Evolutionary conservation across 2,329 filamentous ascomycete genomes (phyloP), one percentile per base, ranked within the genome.

Genomic region (Corniculantispora saksenae): DNA sequence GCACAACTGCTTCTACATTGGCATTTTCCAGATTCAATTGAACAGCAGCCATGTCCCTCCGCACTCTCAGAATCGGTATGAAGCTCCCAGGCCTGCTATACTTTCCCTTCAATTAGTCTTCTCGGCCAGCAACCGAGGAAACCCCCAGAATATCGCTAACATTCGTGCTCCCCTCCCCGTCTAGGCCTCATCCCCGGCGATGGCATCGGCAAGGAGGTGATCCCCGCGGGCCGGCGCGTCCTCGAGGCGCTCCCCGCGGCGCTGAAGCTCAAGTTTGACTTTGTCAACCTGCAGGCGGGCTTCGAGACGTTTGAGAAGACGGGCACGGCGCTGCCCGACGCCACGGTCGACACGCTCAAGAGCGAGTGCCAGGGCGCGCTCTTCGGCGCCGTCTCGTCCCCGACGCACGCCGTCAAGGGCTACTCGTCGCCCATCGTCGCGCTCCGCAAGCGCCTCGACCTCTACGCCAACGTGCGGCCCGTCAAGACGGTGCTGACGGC

Each of bases 341-440:
- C 89, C 79, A 99, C 95, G 0, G 91, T 99, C 72, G 90, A 95
- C 67, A 87, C 89, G n/a, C 86, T 99, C 69, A 91, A 91, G 81
- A 87, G 88, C 71, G 93, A 97, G 80, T 99, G 95, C 81, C 92
- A 99, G 78, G 95, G 94, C 73, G 95, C 94, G 58, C 88, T 99
- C 62, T 99, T 99, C 77, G 95, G 95, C 70, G 95, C 95, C 73
- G 95, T 99, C 72, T 92, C 89, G 82, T 98, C 94, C 60, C 95
- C 95, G 13, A 91, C 91, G 59, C 92, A 88, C 66, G 90, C 93
- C 72, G 94, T 97, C 70, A 91, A 93, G 78, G 95, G 95, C 76
- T 99, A 99, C 85, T 97, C 93, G 63, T 96, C 91, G 47, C 95
- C 95, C 69, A 97, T 97, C 74, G 95, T 99, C 68, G 95, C 94